phyloP scores from a whole-genome alignment of 2,329 filamentous ascomycete species.

The Monosporascus sp. region DNA sequence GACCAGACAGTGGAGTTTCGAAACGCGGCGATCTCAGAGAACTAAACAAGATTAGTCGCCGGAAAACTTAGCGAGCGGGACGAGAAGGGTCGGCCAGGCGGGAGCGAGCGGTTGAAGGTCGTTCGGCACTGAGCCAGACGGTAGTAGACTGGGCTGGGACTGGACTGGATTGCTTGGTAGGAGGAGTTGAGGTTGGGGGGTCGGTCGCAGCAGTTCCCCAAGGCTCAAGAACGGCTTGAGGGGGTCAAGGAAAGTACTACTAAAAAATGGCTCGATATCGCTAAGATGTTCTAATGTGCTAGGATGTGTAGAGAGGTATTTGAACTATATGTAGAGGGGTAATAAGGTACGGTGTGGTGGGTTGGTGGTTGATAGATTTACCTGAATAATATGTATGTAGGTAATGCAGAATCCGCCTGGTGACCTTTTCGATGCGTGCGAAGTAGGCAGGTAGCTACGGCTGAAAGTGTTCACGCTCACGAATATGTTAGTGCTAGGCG shows the following conservation, averaged over 20 bases:
- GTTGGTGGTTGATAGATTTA: background rate
- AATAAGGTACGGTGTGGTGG: background rate
- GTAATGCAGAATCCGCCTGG: background rate
- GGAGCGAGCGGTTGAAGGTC: background rate
- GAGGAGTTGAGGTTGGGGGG: background rate
- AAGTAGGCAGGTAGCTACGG: background rate
- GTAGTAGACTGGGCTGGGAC: background rate
- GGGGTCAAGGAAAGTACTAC: background rate
- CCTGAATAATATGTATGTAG: background rate
- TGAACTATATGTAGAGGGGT: too few relatives aligned
- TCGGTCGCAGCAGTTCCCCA: background rate
- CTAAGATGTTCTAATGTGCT: background rate
- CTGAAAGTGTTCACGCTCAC: background rate
- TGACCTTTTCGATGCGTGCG: background rate
- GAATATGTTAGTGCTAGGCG: background rate
- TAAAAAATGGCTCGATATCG: background rate
- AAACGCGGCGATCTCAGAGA: background rate
- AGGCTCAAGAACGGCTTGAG: background rate
- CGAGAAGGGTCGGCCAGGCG: background rate
- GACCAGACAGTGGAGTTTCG: conserved; percentile 13
- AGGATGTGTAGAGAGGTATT: background rate
- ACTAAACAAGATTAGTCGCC: background rate
- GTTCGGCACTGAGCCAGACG: background rate
- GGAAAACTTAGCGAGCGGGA: background rate
- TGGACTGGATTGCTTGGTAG: background rate